Base-by-base conservation (phyloP, 2,329 filamentous ascomycete genomes). In the Colletotrichum orbiculare region DNA sequence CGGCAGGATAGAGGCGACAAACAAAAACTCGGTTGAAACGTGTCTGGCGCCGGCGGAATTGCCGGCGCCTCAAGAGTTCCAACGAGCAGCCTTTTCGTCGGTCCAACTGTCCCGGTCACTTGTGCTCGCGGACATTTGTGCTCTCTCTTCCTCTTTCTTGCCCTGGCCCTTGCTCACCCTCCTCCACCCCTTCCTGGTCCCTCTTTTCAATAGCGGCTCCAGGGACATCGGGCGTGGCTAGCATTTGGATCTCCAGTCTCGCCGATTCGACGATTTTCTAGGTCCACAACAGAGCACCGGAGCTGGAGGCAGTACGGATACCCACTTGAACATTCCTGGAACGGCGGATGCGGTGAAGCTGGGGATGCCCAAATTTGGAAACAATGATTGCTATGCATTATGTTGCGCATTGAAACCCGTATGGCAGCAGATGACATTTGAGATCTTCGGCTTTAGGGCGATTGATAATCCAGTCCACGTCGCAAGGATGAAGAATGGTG, bases 181-280 rank as follows among this genome's bases (percentile, higher is more conserved):
- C 34, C 15, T 13, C 12, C 35, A n/a, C 46, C 38, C 49, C 48
- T 58, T 49, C 64, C 46, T n/a, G 45, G 45, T 35, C 55, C 50
- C 41, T 52, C 58, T 58, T 61, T 64, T 61, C 64, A 66, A 66
- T 64, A 59, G 60, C 54, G 60, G 53, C 60, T 66, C 60, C 60
- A 64, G 48, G 64, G 64, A 57, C 64, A 37, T 64, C 42, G 54
- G 38, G 33, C 39, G 48, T 45, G 41, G 47, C 34, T 52, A 55
- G 54, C 41, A 53, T 35, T 52, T 17, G 41, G 42, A 41, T 15
- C 58, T 46, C 52, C 49, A 52, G 39, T 33, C 54, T 64, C 35
- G 57, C 46, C 45, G 41, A 56, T 56, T 56, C 37, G 54, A 37
- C 60, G 53, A 45, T 46, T 25, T 25, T 25, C 3, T 54, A 48